Conservation (phyloP, 1,284 basidiomycete species). For the Inonotus hispidus region DNA sequence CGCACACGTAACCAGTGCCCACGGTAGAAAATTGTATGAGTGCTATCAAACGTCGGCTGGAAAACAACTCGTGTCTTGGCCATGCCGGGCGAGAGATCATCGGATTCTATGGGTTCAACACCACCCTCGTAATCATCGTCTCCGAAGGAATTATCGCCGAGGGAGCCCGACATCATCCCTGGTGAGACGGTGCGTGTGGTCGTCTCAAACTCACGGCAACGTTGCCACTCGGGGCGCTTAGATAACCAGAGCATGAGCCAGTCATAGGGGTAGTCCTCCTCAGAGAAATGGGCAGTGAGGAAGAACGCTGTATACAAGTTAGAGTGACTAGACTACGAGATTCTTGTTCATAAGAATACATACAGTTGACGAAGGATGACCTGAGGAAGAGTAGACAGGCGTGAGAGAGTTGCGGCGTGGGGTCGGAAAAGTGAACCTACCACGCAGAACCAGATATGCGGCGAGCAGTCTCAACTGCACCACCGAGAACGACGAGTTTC, state of each 20-base stretch:
- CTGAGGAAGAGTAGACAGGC: slow-evolving; percentile 31
- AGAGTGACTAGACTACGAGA: slow-evolving; percentile 15
- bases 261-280: slow-evolving; percentile 80
- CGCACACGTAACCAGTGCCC: slow-evolving; percentile 76
- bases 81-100: slow-evolving; percentile 52
- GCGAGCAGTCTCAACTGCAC: slow-evolving; percentile 78
- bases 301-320: slow-evolving; percentile 57
- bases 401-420: slow-evolving; percentile 7
- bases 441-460: slow-evolving; percentile 75
- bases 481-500: slow-evolving; percentile 80
- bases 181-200: slow-evolving; percentile 61
- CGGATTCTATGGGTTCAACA: slow-evolving; percentile 32
- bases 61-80: slow-evolving; percentile 77
- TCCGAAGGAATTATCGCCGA: slow-evolving; percentile 52
- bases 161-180: slow-evolving; percentile 44
- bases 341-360: slow-evolving; percentile 19
- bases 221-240: slow-evolving; percentile 68
- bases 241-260: slow-evolving; percentile 33
- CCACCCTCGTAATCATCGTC: slow-evolving; percentile 53
- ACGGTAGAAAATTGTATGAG: slow-evolving; percentile 77
- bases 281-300: slow-evolving; percentile 78
- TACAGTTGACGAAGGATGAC: slow-evolving; percentile 79
- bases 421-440: slow-evolving; percentile 33
- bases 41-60: slow-evolving; percentile 77
- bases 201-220: slow-evolving; percentile 78